Base-by-base conservation (phyloP, 2,329 filamentous ascomycete species). In the Nannizzia gypsea region DNA sequence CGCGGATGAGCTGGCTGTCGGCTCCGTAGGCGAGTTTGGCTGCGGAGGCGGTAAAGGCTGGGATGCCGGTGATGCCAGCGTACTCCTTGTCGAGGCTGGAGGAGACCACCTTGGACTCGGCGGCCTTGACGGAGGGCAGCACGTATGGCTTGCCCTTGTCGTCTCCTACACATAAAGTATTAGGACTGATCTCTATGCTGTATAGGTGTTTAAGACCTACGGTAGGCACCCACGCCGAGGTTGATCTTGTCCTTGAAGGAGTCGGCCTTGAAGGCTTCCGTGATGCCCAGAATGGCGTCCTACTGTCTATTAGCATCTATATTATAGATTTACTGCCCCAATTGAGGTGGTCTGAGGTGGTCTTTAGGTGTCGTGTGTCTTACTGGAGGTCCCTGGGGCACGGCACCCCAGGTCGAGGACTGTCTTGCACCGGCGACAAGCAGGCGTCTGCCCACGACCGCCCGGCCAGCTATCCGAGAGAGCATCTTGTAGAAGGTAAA, bases 221-320 rank as follows among this genome's bases (percentile, higher is more conserved):
- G 90, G 84, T 99, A 99, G 72, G 93, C 93, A 71, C 93, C 93
- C 67, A 97, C 93, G 79, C 91, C 93, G 63, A 99, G 81, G 81
- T 97, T 97, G 82, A 99, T 97, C 85, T 97, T 99, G 80, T 96
- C 85, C 64, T 84, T 80, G 77, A 95, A 92, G 70, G 81, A 83
- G 75, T 99, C 93, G 76, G 91, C 91, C 83, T 97, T 99, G 88
- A 93, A 99, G 63, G 93, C 93, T 80, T 99, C 93, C 64, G 93
- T 97, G 78, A 99, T 78, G 70, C 78, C 77, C 63, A 78, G 71
- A 66, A 78, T 78, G 31, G 76, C 77, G 68, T 74, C 73, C 71
- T 73, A 36, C 17, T n/a, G n/a, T 5, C 38, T 2, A n/a, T 42
- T 15, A 42, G 38, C 38, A 20, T 34, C 26, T 11, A 3, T 28